Conservation (phyloP, 108 stramenopile species). For the Licmophora abbreviata region DNA sequence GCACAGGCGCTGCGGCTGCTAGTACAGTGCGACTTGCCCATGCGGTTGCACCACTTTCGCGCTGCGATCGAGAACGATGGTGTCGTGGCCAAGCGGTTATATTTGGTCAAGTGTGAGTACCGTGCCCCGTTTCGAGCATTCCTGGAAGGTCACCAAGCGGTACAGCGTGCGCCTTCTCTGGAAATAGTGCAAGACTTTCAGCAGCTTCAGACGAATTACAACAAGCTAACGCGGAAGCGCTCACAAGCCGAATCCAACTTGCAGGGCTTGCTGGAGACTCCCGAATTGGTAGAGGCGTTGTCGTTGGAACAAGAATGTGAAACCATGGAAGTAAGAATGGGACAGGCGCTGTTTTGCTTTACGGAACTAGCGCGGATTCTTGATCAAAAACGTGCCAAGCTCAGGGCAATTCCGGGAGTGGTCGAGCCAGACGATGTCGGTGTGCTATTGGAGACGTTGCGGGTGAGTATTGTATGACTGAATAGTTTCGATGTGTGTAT, state of each 20-base stretch:
- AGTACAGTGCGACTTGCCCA: constrained; percentile 43
- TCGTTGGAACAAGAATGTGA: constrained; percentile 64
- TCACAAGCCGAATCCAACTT: constrained; percentile 5
- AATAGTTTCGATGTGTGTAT: too few relatives aligned
- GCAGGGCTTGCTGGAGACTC: constrained; percentile 41
- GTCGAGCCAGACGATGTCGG: constrained; percentile 29
- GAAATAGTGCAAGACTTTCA: constrained; percentile 58
- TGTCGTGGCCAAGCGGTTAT: constrained; percentile 75
- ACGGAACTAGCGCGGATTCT: constrained; percentile 63
- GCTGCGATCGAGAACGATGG: constrained; percentile 65
- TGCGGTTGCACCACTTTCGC: constrained; percentile 65
- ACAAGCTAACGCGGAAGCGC: constrained; percentile 7
- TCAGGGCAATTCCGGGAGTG: constrained; percentile 48
- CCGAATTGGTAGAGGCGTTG: constrained; percentile 61
- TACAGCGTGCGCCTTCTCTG: constrained; percentile 66
- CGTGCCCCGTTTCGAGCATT: constrained; percentile 81
- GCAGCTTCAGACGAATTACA: constrained; percentile 10
- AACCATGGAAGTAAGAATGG: constrained; percentile 64
- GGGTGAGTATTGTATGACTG: constrained; percentile 27
- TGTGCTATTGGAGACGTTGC: constrained; percentile 49
- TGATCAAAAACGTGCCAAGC: constrained; percentile 41
- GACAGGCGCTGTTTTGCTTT: constrained; percentile 55
- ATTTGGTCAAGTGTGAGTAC: constrained; percentile 85
- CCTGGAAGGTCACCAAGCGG: constrained; percentile 68
- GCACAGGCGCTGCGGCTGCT: not conserved